Conservation (phyloP, 2,329 filamentous ascomycete genomes). For the Phialemonium atrogriseum region DNA sequence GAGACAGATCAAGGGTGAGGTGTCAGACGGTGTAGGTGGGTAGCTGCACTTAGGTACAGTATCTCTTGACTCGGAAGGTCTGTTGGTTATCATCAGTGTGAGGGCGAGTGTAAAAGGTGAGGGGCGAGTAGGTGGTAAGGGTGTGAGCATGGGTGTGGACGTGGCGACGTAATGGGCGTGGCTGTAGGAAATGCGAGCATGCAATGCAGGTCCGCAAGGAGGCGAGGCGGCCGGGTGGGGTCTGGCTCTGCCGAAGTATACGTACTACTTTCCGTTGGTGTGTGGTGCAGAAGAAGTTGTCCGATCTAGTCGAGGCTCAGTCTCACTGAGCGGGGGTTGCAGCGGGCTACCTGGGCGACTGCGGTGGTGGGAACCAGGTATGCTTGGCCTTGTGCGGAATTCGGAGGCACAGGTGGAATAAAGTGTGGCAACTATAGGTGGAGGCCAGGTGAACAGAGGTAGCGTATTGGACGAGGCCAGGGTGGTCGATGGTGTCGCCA, state of each 20-base stretch:
- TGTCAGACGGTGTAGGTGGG: too few relatives aligned
- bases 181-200: constrained; percentile 7
- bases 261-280: too few relatives aligned
- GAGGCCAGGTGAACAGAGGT: background rate
- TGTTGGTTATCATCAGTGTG: too few relatives aligned
- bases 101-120: too few relatives aligned
- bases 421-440: constrained; percentile 1
- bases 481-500: constrained; percentile 3
- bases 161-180: too few relatives aligned
- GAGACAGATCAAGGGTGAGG: too few relatives aligned
- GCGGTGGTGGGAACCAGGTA: too few relatives aligned
- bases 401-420: too few relatives aligned
- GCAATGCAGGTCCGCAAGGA: constrained; percentile 12
- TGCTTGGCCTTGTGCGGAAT: too few relatives aligned
- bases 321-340: constrained; percentile 8
- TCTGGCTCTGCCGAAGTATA: constrained; percentile 8
- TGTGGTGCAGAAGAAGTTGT: constrained; percentile 5
- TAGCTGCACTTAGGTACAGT: too few relatives aligned
- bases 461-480: constrained; percentile 5
- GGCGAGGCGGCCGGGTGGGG: constrained; percentile 11
- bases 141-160: constrained; percentile 6
- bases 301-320: constrained; percentile 5
- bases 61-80: too few relatives aligned
- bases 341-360: too few relatives aligned
- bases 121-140: constrained; percentile 1